Conservation (phyloP, 2,329 filamentous ascomycete genomes). For the Fusarium penzigii region DNA sequence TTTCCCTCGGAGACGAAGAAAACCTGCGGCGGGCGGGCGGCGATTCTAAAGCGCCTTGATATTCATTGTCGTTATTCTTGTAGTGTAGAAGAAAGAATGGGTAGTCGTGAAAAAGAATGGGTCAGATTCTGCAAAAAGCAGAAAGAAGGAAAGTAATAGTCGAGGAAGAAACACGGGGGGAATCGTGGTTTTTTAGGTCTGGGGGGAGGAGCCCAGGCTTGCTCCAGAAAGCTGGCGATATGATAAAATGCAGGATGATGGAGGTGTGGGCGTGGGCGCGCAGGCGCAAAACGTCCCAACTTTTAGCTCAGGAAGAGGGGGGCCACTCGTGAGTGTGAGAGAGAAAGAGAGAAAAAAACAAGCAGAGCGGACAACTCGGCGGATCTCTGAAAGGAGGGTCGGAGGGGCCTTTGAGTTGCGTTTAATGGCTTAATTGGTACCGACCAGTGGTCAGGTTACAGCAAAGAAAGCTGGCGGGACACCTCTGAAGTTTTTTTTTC, state of each 20-base stretch:
- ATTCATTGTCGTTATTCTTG: conserved; percentile 23
- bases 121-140: conserved; percentile 5
- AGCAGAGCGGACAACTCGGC: conserved; percentile 23
- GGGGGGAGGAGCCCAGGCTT: conserved; percentile 20
- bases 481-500: conserved; percentile 5
- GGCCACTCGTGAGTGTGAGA: neutral
- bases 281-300: conserved; percentile 28
- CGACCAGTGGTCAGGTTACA: neutral
- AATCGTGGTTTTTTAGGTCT: conserved; percentile 21
- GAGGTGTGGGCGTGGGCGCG: conserved; percentile 29
- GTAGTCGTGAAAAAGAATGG: conserved; percentile 1
- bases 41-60: conserved; percentile 27
- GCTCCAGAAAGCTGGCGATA: conserved; percentile 29
- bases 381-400: conserved; percentile 12
- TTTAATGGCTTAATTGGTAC: neutral
- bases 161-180: conserved; percentile 19
- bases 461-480: neutral
- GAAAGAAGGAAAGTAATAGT: conserved; percentile 11
- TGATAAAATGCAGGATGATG: conserved; percentile 30
- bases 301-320: conserved; percentile 23
- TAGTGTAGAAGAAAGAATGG: conserved; percentile 5
- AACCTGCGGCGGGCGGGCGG: conserved; percentile 29
- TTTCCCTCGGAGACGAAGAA: conserved; percentile 28
- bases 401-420: neutral
- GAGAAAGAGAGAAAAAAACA: neutral